Percentiles rank a stretch among this genome's conserved stretches.
These are phyloP conservation scores for Blastomyces gilchristii DNA, from an alignment of 2,329 filamentous ascomycete genomes.

Conservation along the genomic window DNA sequence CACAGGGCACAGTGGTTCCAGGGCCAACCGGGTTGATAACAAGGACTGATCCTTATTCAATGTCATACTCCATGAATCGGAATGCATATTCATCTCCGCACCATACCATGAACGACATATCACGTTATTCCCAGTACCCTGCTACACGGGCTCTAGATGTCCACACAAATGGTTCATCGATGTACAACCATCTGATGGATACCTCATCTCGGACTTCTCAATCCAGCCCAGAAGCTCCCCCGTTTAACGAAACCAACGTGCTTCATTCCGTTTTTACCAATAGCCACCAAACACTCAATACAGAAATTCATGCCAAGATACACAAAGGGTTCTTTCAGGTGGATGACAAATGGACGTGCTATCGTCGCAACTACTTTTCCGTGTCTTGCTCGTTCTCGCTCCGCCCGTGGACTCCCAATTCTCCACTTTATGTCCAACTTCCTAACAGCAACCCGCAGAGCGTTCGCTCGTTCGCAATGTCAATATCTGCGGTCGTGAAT, in stretches of 20 bases:
- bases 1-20: conserved; percentile 22
- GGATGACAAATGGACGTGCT: conserved; percentile 84
- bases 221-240: conserved; percentile 31
- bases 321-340: conserved; percentile 81
- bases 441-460: conserved; percentile 39
- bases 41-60: conserved; percentile 31
- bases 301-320: conserved; percentile 68
- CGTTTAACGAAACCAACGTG: conserved; percentile 33
- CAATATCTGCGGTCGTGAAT: conserved; percentile 72
- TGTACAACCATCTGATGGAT: conserved; percentile 24
- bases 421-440: conserved; percentile 49
- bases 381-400: conserved; percentile 71
- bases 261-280: conserved; percentile 28
- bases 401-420: conserved; percentile 47
- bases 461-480: conserved; percentile 69
- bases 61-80: conserved; percentile 27
- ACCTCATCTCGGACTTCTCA: conserved; percentile 22
- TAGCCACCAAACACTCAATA: conserved; percentile 44
- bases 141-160: conserved; percentile 26
- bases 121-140: conserved; percentile 27
- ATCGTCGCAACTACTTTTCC: conserved; percentile 82
- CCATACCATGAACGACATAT: conserved; percentile 24
- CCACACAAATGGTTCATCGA: conserved; percentile 23
- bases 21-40: conserved; percentile 25
- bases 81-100: conserved; percentile 24